phyloP scores from a whole-genome alignment of 2,329 filamentous ascomycete species.

The Scortechinia acanthostroma region DNA sequence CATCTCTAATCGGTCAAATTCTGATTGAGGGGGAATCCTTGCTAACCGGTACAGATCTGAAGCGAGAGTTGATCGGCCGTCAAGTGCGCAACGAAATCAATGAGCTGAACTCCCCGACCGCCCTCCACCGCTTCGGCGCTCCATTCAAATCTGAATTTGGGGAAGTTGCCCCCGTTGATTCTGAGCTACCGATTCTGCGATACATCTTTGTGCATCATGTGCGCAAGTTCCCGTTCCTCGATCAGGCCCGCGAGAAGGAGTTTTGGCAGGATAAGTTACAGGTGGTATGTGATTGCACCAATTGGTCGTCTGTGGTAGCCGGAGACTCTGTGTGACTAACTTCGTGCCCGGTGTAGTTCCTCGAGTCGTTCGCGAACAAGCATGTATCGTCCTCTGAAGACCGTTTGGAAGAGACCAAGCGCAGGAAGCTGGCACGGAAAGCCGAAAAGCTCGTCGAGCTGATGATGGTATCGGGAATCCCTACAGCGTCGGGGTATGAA shows the following conservation, averaged over 20 bases:
- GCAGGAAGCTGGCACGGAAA: slow-evolving; percentile 84
- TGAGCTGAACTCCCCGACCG: slow-evolving; percentile 90
- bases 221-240: slow-evolving; percentile 93
- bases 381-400: slow-evolving; percentile 96
- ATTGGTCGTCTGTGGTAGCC: background rate
- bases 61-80: slow-evolving; percentile 84
- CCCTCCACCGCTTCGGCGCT: slow-evolving; percentile 87
- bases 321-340: too few species aligned
- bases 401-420: slow-evolving; percentile 89
- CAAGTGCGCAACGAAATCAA: slow-evolving; percentile 86
- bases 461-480: slow-evolving; percentile 98
- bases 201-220: slow-evolving; percentile 98
- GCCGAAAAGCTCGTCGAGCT: slow-evolving; percentile 92
- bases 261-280: slow-evolving; percentile 99
- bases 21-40: background rate
- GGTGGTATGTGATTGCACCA: slow-evolving; percentile 66
- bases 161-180: slow-evolving; percentile 87
- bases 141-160: slow-evolving; percentile 89
- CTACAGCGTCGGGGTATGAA: slow-evolving; percentile 92
- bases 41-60: slow-evolving; percentile 62
- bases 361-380: slow-evolving; percentile 95
- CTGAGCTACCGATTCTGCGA: slow-evolving; percentile 83
- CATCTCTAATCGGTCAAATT: slow-evolving; percentile 3
- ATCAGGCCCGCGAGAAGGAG: slow-evolving; percentile 95
- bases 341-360: too few species aligned